phyloP scores from a whole-genome alignment of 176 grass and related monocot species.

The Chrysopogon serrulatus region DNA sequence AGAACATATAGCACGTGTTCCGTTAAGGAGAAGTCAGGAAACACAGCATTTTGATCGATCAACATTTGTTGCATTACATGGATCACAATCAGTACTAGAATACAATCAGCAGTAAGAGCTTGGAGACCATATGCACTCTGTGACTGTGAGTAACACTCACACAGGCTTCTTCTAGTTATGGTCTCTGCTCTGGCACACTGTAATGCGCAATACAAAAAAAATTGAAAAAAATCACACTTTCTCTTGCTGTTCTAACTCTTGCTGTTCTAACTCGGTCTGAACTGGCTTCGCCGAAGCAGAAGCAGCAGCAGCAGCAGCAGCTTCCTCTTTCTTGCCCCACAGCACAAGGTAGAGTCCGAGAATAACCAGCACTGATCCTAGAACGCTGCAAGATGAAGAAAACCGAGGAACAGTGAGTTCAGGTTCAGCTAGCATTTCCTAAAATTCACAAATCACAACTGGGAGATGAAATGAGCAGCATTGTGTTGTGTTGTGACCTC shows the following conservation, averaged over 20 bases:
- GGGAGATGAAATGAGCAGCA: background rate
- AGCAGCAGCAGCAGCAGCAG: background rate
- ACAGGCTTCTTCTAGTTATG: background rate
- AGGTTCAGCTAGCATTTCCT: too few relatives aligned
- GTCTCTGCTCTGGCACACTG: background rate
- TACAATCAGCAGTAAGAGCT: background rate
- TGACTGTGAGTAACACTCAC: too few relatives aligned
- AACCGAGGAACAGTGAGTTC: background rate
- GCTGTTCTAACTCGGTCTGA: constrained; percentile 1
- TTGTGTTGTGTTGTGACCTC: background rate
- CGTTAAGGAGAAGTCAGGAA: too few relatives aligned
- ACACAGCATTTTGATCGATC: too few relatives aligned
- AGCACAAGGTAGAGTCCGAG: constrained; percentile 76
- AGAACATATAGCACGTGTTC: too few relatives aligned
- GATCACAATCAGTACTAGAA: background rate
- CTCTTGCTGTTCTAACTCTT: constrained; percentile 23
- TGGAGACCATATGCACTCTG: background rate
- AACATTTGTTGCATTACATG: background rate
- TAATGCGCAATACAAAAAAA: background rate
- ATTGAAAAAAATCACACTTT: constrained; percentile 11
- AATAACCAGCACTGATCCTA: constrained; percentile 69
- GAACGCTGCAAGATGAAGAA: constrained; percentile 47
- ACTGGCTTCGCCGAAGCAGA: background rate
- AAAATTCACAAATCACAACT: too few relatives aligned
- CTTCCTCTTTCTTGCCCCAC: constrained; percentile 83